Base-by-base conservation (phyloP, 306 rosid genomes). In the Quercus wislizeni region DNA sequence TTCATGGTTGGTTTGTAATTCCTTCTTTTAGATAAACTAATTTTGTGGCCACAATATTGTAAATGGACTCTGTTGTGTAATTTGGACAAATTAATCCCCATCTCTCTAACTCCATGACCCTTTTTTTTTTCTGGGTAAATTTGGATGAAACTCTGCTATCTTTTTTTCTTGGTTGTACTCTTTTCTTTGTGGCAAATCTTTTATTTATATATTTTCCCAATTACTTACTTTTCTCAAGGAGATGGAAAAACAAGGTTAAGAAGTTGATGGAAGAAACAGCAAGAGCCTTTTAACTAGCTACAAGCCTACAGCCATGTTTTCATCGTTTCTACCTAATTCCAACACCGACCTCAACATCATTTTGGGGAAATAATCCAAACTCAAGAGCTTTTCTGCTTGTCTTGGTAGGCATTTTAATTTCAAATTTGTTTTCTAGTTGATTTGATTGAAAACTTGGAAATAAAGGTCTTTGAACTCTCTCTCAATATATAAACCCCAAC, bases 241-340 rank as follows among this genome's bases (percentile, higher is more conserved):
- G 86, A 78, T 91, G 28, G 97, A 91, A 79, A 95, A 86, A 81
- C 84, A 92, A 96, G 85, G 83, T 85, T 57, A 91, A 95, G 92
- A 95, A 82, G 91, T 83, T 92, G 99, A 77, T 91, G 76, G 96
- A 88, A 91, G 93, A 80, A 75, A 98, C 99, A 63, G 97, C 97
- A 73, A 86, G 83, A 87, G 97, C 98, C 56, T 92, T 95, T 81
- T 95, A 82, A 82, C 41, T 52, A 57, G 62, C n/a, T 43, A 59
- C 0, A 51, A 58, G 11, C 46, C 46, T 41, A 9, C 46, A 41
- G 46, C 11, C 61, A 27, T 75, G 72, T 33, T 55, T 17, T 65
- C 70, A 20, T 79, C 76, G 21, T 71, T 28, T 28, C 67, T 63
- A 55, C 23, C 49, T 43, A 58, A 61, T 49, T 28, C 74, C 78